Evolutionary conservation across 257 asterid genomes (phyloP).

Genomic region (Fraxinus quadrangulata): DNA sequence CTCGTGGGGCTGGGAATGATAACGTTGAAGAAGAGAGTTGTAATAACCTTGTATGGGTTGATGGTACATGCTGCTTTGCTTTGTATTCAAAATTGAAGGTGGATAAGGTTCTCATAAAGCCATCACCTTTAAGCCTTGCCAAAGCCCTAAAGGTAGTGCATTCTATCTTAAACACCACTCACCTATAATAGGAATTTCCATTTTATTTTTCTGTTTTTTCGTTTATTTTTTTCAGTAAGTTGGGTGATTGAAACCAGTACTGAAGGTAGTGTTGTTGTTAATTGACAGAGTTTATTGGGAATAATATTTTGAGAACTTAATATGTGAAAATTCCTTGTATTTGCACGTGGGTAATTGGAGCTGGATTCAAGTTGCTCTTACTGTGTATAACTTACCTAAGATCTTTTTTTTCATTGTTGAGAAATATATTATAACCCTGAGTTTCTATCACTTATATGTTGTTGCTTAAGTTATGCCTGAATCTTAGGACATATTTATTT

Average conservation of each 20-base stretch:
- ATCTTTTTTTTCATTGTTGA: too few species aligned
- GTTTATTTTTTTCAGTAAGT: conserved; percentile 6
- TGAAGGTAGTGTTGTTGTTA: background rate
- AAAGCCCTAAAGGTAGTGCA: conserved; percentile 84
- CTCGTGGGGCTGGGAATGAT: conserved; percentile 26
- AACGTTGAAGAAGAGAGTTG: conserved; percentile 39
- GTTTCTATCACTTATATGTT: background rate
- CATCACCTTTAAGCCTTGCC: conserved; percentile 87
- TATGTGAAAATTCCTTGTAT: background rate
- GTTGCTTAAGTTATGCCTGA: background rate
- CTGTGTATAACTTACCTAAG: background rate
- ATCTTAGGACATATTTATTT: background rate
- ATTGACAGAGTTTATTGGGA: conserved; percentile 6
- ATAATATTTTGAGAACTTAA: background rate
- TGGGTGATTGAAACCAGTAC: conserved; percentile 1
- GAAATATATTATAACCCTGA: background rate
- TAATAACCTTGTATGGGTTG: conserved; percentile 73
- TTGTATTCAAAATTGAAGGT: conserved; percentile 72
- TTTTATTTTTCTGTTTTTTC: conserved; percentile 2
- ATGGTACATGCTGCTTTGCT: conserved; percentile 74
- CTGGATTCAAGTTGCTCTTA: background rate
- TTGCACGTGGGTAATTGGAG: background rate
- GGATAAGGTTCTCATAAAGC: conserved; percentile 63
- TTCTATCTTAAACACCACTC: conserved; percentile 13
- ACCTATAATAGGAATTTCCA: background rate